Evolutionary conservation across 768 basidiomycete species (phyloP), one percentile per base, ranked within the genome.

Genomic region (Floccularia luteovirens): DNA sequence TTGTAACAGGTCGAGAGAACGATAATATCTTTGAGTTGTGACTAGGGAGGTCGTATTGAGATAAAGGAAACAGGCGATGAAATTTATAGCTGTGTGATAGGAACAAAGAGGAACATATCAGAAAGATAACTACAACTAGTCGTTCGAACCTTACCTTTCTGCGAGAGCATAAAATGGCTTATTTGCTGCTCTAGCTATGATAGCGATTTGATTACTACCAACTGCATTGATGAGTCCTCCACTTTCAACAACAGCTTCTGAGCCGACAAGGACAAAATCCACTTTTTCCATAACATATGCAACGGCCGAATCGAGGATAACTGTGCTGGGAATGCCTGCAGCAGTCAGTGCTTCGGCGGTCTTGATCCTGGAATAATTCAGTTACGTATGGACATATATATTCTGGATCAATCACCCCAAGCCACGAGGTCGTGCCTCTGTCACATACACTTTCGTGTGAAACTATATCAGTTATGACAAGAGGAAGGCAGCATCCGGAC

Each of bases 261-360:
- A 92, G 23, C 96, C 96, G 28, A 98, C 92, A 35, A 99, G 75
- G 36, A 94, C 87, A 58, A 94, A 86, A 59, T 94, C 90, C 14
- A 94, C 90, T 50, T 87, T 83, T 48, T 94, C 90, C 86, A 99
- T 97, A 50, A 90, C 80, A 64, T 97, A 98, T 27, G 90, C 90
- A 3, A 98, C 93, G 1, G 94, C 92, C 11, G 90, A 90, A 62
- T 99, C 96, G 43, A 98, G 76, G 8, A 99, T 83, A 40, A 98
- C 84, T 12, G 88, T 90, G 61, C 89, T 90, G 10, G 93, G 92
- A 42, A 99, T 87, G 7, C 92, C 92, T n/a, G 80, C 87, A 27
- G 82, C 80, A 16, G 82, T 83, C 35, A 98, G 71, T 38, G 79
- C 72, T 49, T 91, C 81, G 53, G 88, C 84, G n/a, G 96, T 97